These are phyloP conservation scores for Penicillium polonicum DNA, from an alignment of 2,329 filamentous ascomycete species.

Conservation along the genomic window DNA sequence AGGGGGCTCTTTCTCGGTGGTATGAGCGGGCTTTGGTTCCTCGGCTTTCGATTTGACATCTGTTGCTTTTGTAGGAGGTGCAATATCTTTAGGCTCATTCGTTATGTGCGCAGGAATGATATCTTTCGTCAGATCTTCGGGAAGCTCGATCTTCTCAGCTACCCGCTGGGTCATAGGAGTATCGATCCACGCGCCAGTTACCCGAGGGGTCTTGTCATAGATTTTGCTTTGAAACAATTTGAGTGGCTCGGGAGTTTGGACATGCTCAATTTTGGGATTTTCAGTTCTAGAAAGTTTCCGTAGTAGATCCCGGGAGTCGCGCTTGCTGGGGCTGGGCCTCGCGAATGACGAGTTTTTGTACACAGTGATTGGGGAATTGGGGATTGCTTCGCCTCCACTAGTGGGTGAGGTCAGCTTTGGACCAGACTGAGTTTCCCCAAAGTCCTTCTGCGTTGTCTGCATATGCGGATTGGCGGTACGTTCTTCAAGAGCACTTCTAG, in stretches of 20 bases:
- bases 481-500: constrained; percentile 23
- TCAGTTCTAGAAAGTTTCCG: constrained; percentile 43
- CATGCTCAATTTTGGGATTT: constrained; percentile 33
- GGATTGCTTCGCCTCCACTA: constrained; percentile 31
- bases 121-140: constrained; percentile 28
- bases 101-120: constrained; percentile 21
- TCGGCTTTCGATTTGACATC: not conserved
- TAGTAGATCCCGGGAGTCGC: constrained; percentile 44
- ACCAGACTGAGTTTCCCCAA: constrained; percentile 9
- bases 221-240: constrained; percentile 33
- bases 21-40: not conserved
- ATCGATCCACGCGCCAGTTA: constrained; percentile 49
- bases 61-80: constrained; percentile 10
- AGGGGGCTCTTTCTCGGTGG: not conserved
- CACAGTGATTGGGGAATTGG: constrained; percentile 41
- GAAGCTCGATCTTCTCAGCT: constrained; percentile 16
- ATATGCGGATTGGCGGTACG: constrained; percentile 22
- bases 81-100: constrained; percentile 6
- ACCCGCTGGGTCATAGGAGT: constrained; percentile 45
- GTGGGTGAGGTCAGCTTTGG: constrained; percentile 17
- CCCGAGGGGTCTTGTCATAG: constrained; percentile 46
- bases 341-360: constrained; percentile 35
- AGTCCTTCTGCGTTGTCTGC: constrained; percentile 10
- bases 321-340: constrained; percentile 32
- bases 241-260: constrained; percentile 36